phyloP scores from a whole-genome alignment of 768 basidiomycete species.

The Rhodotorula graminis region DNA sequence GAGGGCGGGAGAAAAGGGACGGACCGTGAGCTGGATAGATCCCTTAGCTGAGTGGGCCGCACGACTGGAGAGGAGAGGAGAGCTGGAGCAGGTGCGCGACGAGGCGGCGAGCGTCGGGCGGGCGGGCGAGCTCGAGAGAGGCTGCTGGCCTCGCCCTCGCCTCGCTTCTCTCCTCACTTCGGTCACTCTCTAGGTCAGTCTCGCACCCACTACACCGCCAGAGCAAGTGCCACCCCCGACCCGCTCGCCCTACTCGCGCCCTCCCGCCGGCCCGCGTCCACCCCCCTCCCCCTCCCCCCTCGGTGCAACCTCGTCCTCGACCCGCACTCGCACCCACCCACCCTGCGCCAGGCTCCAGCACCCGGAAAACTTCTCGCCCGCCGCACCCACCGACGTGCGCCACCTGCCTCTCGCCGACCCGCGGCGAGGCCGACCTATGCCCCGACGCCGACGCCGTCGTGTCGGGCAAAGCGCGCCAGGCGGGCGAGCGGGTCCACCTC shows the following conservation, averaged over 20 bases:
- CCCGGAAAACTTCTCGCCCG: constrained; percentile 1
- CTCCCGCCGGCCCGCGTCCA: background rate
- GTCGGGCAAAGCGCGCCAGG: too few species aligned
- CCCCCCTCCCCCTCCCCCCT: background rate
- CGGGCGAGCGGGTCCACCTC: too few species aligned
- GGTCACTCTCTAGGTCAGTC: constrained; percentile 17
- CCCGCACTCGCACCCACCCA: background rate
- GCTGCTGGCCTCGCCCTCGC: background rate
- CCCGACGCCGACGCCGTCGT: background rate
- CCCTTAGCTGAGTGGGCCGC: constrained; percentile 25
- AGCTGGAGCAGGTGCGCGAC: background rate
- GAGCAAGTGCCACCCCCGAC: background rate
- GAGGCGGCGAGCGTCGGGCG: background rate
- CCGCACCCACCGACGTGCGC: background rate
- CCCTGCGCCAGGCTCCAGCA: background rate
- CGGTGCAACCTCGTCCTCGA: too few species aligned
- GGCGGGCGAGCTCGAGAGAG: background rate
- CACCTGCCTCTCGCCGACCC: background rate
- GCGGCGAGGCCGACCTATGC: constrained; percentile 1
- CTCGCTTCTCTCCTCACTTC: constrained; percentile 11
- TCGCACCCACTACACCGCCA: too few species aligned
- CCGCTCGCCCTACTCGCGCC: background rate
- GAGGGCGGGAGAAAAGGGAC: background rate
- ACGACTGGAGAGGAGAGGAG: constrained; percentile 10
- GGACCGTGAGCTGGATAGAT: constrained; percentile 27